A percentile compares a stretch with the other conserved stretches of the same genome.
Evolutionary conservation across 441 rosid species (phyloP).

Genomic region (Eutrema salsugineum): DNA sequence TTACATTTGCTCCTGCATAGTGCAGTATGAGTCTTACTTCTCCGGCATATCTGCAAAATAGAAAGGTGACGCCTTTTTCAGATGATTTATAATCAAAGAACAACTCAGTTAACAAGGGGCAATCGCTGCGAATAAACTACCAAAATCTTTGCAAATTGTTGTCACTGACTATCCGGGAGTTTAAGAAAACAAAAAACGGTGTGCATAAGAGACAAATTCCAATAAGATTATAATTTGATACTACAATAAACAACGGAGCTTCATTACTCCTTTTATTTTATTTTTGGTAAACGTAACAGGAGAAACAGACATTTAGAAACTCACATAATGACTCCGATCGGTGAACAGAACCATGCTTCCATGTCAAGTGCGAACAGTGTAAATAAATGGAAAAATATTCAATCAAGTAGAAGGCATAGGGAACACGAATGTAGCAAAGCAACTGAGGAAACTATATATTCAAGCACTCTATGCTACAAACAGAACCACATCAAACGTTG

Average conservation of each 20-base stretch:
- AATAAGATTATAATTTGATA: no score
- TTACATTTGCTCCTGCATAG: slow-evolving; percentile 54
- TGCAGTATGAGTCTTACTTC: slow-evolving; percentile 64
- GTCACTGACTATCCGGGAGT: background rate
- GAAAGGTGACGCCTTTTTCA: background rate
- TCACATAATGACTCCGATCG: background rate
- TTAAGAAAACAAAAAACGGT: background rate
- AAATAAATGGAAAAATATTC: background rate
- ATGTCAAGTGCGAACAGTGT: background rate
- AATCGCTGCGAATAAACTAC: background rate
- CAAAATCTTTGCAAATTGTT: background rate
- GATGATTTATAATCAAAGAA: background rate
- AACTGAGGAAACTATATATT: background rate
- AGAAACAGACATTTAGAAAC: background rate
- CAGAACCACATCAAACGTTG: background rate
- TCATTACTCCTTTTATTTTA: no score
- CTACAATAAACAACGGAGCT: background rate
- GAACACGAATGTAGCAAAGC: background rate
- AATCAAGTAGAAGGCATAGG: background rate
- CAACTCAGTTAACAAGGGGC: background rate
- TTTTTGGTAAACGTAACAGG: background rate
- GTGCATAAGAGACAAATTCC: no score
- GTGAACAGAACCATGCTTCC: background rate
- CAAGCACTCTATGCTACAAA: background rate
- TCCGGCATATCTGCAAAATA: slow-evolving; percentile 60